phyloP scores from a whole-genome alignment of 2,329 filamentous ascomycete species.

The Saccharata proteae region DNA sequence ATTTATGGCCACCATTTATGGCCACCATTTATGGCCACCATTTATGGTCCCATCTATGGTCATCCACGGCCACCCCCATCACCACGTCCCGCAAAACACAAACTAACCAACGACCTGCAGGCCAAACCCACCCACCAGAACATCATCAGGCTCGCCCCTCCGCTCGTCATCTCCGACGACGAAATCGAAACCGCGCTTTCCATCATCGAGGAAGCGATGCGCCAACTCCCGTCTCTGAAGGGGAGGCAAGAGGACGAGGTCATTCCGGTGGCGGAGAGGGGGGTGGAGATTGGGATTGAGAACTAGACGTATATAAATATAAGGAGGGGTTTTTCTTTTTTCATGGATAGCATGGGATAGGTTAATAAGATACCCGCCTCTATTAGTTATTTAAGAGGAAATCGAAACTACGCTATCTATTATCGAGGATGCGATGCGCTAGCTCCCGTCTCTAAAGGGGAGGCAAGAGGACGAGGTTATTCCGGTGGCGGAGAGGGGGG shows the following conservation, averaged over 20 bases:
- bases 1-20: no score
- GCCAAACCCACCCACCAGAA: slow-evolving; percentile 98
- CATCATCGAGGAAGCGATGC: slow-evolving; percentile 72
- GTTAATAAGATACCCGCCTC: no score
- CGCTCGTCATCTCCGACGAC: slow-evolving; percentile 82
- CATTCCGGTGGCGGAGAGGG: slow-evolving; percentile 48
- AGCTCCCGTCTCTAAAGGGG: slow-evolving; percentile 60
- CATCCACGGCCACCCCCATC: slow-evolving; percentile 3
- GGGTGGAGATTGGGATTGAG: slow-evolving; percentile 47
- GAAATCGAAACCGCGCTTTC: slow-evolving; percentile 66
- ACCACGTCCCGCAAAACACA: slow-evolving; percentile 9
- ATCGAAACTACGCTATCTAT: slow-evolving; percentile 65
- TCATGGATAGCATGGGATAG: no score
- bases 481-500: slow-evolving; percentile 47
- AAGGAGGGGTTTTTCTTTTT: no score
- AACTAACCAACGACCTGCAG: slow-evolving; percentile 34
- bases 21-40: no score
- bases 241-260: slow-evolving; percentile 43
- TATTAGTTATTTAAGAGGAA: slow-evolving; percentile 85
- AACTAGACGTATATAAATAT: no score
- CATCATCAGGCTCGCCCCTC: slow-evolving; percentile 95
- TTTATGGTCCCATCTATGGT: neutral
- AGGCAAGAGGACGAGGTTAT: slow-evolving; percentile 43
- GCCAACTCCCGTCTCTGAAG: slow-evolving; percentile 62
- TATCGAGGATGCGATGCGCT: slow-evolving; percentile 68